These are phyloP conservation scores for Epichloe typhina DNA, from an alignment of 2,329 filamentous ascomycete species.

Conservation along the genomic window DNA sequence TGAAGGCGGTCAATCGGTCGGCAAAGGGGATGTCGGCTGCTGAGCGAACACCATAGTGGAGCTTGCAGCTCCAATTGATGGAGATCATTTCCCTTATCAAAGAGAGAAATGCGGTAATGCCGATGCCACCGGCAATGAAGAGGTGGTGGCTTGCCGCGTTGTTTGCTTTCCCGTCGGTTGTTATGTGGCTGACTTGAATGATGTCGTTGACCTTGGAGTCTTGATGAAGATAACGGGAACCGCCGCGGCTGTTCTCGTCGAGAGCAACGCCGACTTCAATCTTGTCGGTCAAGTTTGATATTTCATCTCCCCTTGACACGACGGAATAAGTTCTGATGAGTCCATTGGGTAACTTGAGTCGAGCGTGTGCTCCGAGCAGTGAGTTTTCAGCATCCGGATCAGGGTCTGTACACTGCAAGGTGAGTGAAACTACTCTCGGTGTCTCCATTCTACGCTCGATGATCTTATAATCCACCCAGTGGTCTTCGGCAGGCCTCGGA, in stretches of 20 bases:
- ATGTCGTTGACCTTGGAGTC: constrained; percentile 31
- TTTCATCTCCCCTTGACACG: constrained; percentile 21
- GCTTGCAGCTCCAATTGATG: constrained; percentile 35
- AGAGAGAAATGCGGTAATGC: constrained; percentile 50
- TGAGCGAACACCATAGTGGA: constrained; percentile 47
- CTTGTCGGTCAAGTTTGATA: constrained; percentile 23
- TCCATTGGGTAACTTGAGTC: constrained; percentile 41
- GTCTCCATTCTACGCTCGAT: constrained; percentile 39
- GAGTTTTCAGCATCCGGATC: constrained; percentile 22
- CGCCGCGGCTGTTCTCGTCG: constrained; percentile 42
- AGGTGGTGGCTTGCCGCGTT: constrained; percentile 42
- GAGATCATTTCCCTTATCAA: constrained; percentile 27
- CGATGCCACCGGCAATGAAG: constrained; percentile 51
- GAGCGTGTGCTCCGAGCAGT: constrained; percentile 37
- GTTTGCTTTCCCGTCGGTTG: constrained; percentile 31
- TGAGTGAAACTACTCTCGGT: constrained; percentile 34
- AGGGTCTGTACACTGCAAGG: constrained; percentile 32
- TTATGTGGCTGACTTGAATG: constrained; percentile 38
- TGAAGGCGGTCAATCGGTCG: constrained; percentile 30
- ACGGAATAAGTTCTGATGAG: constrained; percentile 48
- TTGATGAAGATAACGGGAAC: constrained; percentile 45
- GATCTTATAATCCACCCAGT: constrained; percentile 34
- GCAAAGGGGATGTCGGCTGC: constrained; percentile 41
- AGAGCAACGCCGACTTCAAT: constrained; percentile 48
- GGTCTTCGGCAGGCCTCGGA: constrained; percentile 12